A percentile compares a stretch with the other conserved stretches of the same genome.
These are phyloP conservation scores for Malania oleifera DNA, from an alignment of 164 flowering plant genomes.

Conservation along the genomic window DNA sequence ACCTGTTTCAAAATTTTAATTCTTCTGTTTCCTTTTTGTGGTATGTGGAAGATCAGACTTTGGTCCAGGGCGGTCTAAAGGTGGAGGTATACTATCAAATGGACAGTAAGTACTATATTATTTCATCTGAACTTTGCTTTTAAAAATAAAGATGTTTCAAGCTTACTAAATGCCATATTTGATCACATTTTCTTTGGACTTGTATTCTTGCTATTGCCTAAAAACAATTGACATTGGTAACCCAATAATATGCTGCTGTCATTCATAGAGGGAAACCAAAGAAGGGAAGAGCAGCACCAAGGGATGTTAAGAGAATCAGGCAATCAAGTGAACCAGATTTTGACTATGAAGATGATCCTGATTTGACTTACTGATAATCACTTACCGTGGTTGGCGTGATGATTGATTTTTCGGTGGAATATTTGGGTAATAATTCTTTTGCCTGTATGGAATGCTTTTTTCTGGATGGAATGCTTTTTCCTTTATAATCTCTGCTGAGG, in stretches of 20 bases:
- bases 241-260: background rate
- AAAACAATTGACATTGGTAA: background rate
- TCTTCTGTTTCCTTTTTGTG: constrained; percentile 12
- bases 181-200: background rate
- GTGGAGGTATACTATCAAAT: constrained; percentile 44
- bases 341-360: constrained; percentile 84
- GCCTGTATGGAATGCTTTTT: too few relatives aligned
- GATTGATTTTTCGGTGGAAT: too few relatives aligned
- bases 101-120: constrained; percentile 51
- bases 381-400: too few relatives aligned
- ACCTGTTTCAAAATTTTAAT: constrained; percentile 6
- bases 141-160: too few relatives aligned
- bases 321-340: constrained; percentile 58
- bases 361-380: constrained; percentile 28
- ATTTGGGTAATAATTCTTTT: too few relatives aligned
- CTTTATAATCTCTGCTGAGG: too few relatives aligned
- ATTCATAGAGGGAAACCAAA: constrained; percentile 75
- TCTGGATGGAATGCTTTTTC: too few relatives aligned
- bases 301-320: constrained; percentile 67
- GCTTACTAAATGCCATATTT: too few relatives aligned
- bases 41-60: constrained; percentile 63
- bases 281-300: constrained; percentile 64
- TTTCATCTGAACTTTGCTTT: background rate
- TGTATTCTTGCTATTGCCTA: background rate
- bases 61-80: constrained; percentile 69